phyloP scores from a whole-genome alignment of 345 rosid species.

The Salix suchowensis region DNA sequence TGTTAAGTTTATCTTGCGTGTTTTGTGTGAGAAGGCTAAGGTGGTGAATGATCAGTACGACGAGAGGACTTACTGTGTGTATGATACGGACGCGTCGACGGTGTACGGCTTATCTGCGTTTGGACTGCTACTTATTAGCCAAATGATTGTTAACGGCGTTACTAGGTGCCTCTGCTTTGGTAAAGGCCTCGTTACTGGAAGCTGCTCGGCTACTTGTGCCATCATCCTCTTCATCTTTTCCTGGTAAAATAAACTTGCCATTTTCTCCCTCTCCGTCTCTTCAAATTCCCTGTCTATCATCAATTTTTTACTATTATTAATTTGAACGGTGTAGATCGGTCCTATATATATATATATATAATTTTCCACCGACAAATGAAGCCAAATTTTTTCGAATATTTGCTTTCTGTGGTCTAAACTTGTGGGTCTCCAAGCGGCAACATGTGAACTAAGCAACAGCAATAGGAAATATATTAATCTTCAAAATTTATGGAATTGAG shows the following conservation, averaged over 20 bases:
- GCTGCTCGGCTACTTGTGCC: constrained; percentile 53
- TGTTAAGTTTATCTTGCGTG: not conserved
- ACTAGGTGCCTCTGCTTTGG: constrained; percentile 89
- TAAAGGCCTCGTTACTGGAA: constrained; percentile 64
- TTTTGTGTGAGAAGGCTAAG: constrained; percentile 41
- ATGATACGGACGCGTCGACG: constrained; percentile 74
- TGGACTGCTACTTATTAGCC: constrained; percentile 69
- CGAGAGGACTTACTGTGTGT: constrained; percentile 62
- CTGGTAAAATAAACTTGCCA: constrained; percentile 44
- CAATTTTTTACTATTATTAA: not conserved
- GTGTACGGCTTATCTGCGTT: constrained; percentile 81
- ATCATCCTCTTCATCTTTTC: constrained; percentile 77
- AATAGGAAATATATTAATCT: not conserved
- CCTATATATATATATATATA: not conserved
- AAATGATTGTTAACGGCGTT: constrained; percentile 59
- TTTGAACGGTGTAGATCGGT: not conserved
- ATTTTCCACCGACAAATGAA: not conserved
- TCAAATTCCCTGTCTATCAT: not conserved
- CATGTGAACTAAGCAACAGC: not conserved
- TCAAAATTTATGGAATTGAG: not conserved
- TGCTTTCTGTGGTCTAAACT: not conserved
- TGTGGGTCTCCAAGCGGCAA: not conserved
- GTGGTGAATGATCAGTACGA: constrained; percentile 71
- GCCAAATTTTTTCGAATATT: not conserved
- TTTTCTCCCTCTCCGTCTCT: not conserved